phyloP scores from a whole-genome alignment of 768 basidiomycete genomes.

The Sistotremastrum suecicum region DNA sequence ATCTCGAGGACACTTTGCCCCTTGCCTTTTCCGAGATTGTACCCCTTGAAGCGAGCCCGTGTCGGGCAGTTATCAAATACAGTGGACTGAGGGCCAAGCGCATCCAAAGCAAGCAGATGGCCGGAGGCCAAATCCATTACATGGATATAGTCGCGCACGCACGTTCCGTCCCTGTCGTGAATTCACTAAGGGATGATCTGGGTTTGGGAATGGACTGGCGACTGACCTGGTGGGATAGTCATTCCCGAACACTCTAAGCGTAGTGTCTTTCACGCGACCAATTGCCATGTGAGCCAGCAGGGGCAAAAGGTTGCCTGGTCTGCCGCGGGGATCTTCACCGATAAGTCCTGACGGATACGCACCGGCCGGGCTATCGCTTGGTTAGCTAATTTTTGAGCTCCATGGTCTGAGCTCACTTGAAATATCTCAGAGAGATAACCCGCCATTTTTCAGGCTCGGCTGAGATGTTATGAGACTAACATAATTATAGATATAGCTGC shows the following conservation, averaged over 20 bases:
- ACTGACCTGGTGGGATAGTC: conserved; percentile 89
- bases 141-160: conserved; percentile 92
- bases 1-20: conserved; percentile 92
- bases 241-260: conserved; percentile 82
- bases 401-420: conserved; percentile 53
- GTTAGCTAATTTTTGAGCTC: background rate
- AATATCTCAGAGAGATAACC: conserved; percentile 84
- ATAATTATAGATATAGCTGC: conserved; percentile 2
- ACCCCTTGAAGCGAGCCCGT: conserved; percentile 70
- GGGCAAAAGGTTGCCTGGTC: conserved; percentile 89
- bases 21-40: conserved; percentile 90
- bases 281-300: conserved; percentile 90
- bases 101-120: conserved; percentile 83
- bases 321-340: conserved; percentile 92
- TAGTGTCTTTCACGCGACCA: conserved; percentile 66
- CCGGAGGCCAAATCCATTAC: conserved; percentile 92
- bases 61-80: conserved; percentile 43
- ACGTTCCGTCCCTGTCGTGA: conserved; percentile 71
- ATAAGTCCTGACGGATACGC: conserved; percentile 92
- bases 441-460: conserved; percentile 62
- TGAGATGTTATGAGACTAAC: conserved; percentile 13
- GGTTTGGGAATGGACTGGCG: background rate
- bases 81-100: conserved; percentile 44
- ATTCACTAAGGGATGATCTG: background rate
- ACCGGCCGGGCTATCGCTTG: conserved; percentile 68